A percentile compares a stretch with the other conserved stretches of the same genome.
Conservation (phyloP, 148 eudicot genomes). For the Heliosperma pusillum region DNA sequence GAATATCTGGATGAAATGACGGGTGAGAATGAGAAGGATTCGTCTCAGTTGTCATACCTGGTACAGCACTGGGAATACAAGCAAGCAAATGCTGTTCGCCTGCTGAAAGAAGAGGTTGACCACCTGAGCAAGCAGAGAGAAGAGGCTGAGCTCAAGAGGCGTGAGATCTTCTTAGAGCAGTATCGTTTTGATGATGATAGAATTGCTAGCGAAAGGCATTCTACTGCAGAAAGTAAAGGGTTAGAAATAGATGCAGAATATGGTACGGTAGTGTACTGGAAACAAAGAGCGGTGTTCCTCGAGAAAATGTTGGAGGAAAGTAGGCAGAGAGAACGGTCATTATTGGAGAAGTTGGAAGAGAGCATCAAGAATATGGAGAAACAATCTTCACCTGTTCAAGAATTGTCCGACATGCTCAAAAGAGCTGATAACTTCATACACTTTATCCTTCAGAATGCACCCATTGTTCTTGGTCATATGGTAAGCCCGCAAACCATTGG, state of each 20-base stretch:
- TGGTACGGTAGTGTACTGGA: conserved; percentile 73
- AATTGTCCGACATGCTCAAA: conserved; percentile 69
- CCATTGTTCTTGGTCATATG: conserved; percentile 90
- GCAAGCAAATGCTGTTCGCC: conserved; percentile 77
- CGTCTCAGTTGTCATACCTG: conserved; percentile 58
- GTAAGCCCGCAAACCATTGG: conserved; percentile 34
- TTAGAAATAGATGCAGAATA: conserved; percentile 61
- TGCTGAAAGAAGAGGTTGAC: conserved; percentile 71
- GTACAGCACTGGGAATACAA: conserved; percentile 79
- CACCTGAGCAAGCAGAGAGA: conserved; percentile 64
- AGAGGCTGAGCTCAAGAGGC: conserved; percentile 68
- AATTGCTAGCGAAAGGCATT: conserved; percentile 50
- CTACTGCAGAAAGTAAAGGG: conserved; percentile 38
- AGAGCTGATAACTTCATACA: conserved; percentile 90
- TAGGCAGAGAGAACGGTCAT: conserved; percentile 52
- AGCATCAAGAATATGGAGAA: conserved; percentile 67
- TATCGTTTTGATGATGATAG: conserved; percentile 66
- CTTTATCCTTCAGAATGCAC: conserved; percentile 90
- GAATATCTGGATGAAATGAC: conserved; percentile 60
- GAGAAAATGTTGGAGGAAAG: conserved; percentile 72
- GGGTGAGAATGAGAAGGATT: conserved; percentile 64
- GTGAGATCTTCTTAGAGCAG: conserved; percentile 73
- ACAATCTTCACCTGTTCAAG: conserved; percentile 85
- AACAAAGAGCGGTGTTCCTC: conserved; percentile 50
- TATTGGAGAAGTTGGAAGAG: conserved; percentile 60